phyloP scores from a whole-genome alignment of 176 grass and related monocot genomes.

The Oryza rufipogon region DNA sequence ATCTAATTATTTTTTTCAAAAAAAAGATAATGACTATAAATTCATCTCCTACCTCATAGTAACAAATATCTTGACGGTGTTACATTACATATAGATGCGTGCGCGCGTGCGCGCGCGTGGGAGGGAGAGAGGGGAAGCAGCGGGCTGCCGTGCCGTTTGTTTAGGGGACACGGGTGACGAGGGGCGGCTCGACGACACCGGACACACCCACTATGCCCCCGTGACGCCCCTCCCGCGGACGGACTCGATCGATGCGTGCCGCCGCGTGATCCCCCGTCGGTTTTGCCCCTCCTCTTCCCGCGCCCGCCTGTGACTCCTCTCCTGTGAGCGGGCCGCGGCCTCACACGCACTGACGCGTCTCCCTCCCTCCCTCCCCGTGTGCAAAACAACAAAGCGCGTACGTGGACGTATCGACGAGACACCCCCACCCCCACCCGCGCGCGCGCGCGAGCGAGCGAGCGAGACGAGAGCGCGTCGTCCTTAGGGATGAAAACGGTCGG shows the following conservation, averaged over 20 bases:
- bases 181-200: no score
- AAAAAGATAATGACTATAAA: no score
- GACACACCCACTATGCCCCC: constrained; percentile 9
- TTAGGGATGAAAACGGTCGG: no score
- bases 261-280: not conserved
- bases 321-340: not conserved
- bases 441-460: not conserved
- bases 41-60: no score
- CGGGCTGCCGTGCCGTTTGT: constrained; percentile 29
- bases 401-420: constrained; percentile 2
- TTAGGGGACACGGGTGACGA: constrained; percentile 30
- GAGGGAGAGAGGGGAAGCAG: not conserved
- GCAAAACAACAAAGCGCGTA: not conserved
- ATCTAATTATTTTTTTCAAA: no score
- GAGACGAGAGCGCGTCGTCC: not conserved
- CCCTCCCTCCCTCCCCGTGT: not conserved
- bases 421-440: not conserved
- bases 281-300: not conserved
- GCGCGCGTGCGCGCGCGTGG: no score
- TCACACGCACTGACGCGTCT: not conserved
- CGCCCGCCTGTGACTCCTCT: no score
- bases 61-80: no score
- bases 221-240: constrained; percentile 22
- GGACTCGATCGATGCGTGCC: constrained; percentile 17
- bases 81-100: no score